Evolutionary conservation across 768 basidiomycete genomes (phyloP), one percentile per base, ranked within the genome.

Genomic region (Kwoniella sp.): DNA sequence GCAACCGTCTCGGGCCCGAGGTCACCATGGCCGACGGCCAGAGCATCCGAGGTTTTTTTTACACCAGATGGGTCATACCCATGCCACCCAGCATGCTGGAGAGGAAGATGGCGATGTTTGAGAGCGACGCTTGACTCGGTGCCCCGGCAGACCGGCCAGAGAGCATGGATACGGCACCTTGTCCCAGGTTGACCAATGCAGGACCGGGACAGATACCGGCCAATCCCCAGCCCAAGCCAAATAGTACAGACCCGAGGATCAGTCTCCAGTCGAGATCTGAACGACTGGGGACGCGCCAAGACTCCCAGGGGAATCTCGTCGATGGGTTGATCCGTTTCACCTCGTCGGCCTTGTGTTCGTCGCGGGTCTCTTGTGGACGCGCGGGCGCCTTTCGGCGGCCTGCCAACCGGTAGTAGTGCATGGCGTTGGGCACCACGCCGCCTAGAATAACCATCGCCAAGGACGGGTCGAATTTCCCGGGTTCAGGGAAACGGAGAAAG

Each of bases 221-320:
- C n/a, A 73, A 38, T 3, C 74, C 76, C 76, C 76, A 77, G 0
- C 76, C 76, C 8, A 66, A 38, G 1, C 76, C 76, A 34, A 77
- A 77, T 27, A 73, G 31, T 1, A 55, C 60, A 0, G 70, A 43
- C 0, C 76, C 76, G 7, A 55, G 10, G 0, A 74, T 17, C 15
- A 74, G 42, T 20, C 31, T 37, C 50, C 32, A 45, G 45, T 73
- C 67, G 46, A 67, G 57, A 34, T 60, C 61, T 29, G 36, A 50
- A 28, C 61, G 32, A 0, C 34, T 54, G 1, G 74, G 71, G 8
- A 73, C 51, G 2, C 41, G 34, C 69, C 69, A 70, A 7, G 26
- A 48, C 28, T 64, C 65, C 64, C 67, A 65, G 3, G 42, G 15
- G 27, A 44, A 62, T 37, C 33, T 39, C 6, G 57, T n/a, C n/a